phyloP scores from a whole-genome alignment of 164 flowering plant genomes.

The grape (Vitis vinifera) region DNA sequence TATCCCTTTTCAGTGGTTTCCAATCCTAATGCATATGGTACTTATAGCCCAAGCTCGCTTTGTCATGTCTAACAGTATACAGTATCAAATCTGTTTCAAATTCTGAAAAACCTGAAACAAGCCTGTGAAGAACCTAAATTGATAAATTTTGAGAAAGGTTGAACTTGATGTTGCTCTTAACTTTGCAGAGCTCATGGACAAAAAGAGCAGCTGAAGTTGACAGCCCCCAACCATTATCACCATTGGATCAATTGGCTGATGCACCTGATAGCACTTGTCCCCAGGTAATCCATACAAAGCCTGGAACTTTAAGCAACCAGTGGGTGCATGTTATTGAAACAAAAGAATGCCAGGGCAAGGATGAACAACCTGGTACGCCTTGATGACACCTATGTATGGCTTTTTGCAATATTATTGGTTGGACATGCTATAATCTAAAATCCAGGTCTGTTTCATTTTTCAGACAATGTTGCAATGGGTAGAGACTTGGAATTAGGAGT shows the following conservation, averaged over 20 bases:
- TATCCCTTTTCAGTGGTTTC: too few species aligned
- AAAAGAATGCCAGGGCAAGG: constrained; percentile 19
- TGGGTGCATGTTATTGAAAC: constrained; percentile 17
- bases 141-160: not conserved
- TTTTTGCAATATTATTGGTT: not conserved
- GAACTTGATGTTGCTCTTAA: not conserved
- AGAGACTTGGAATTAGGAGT: constrained; percentile 48
- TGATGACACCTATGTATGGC: not conserved
- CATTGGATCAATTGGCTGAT: constrained; percentile 29
- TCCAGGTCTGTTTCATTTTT: not conserved
- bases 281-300: constrained; percentile 35
- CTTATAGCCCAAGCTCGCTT: too few species aligned
- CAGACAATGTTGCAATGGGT: constrained; percentile 21
- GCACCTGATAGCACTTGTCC: constrained; percentile 56
- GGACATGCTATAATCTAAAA: not conserved
- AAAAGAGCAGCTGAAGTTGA: constrained; percentile 37
- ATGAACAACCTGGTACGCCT: constrained; percentile 26
- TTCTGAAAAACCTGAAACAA: too few species aligned
- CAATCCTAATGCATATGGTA: too few species aligned
- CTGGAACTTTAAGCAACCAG: constrained; percentile 21
- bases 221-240: constrained; percentile 30
- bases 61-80: too few species aligned
- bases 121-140: too few species aligned
- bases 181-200: constrained; percentile 49
- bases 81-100: too few species aligned